Evolutionary conservation across 2,329 filamentous ascomycete species (phyloP).

Genomic region (Aspergillus thermomutatus): DNA sequence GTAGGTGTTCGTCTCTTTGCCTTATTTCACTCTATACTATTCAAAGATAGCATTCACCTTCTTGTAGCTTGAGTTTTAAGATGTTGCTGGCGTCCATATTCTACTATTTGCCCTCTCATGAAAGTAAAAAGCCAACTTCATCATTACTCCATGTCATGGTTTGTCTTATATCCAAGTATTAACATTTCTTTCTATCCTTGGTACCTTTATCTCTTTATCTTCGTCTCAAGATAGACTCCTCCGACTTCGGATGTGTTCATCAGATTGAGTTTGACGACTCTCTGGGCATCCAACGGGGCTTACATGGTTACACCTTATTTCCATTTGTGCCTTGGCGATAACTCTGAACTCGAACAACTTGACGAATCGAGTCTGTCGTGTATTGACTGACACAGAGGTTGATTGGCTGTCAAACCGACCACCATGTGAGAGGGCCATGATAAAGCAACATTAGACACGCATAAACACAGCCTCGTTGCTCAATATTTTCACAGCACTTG

Average conservation of each 20-base stretch:
- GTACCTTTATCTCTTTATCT: no score
- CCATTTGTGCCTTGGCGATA: not conserved
- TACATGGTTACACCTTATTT: not conserved
- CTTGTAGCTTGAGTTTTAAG: no score
- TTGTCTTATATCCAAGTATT: no score
- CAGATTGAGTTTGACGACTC: not conserved
- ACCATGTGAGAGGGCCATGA: not conserved
- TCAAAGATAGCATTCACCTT: no score
- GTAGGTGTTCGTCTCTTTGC: no score
- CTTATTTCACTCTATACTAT: no score
- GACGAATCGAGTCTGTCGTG: no score
- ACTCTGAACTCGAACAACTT: not conserved
- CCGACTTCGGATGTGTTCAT: not conserved
- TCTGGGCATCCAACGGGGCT: not conserved
- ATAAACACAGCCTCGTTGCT: not conserved
- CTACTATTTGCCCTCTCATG: no score
- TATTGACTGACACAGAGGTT: not conserved
- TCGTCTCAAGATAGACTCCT: not conserved
- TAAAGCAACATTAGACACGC: not conserved
- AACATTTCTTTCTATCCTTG: not conserved
- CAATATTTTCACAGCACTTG: not conserved
- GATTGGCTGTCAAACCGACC: not conserved
- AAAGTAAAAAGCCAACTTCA: no score
- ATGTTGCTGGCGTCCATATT: no score
- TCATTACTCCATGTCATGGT: no score